phyloP scores from a whole-genome alignment of 2,329 filamentous ascomycete species.

The Meredithiella fracta region DNA sequence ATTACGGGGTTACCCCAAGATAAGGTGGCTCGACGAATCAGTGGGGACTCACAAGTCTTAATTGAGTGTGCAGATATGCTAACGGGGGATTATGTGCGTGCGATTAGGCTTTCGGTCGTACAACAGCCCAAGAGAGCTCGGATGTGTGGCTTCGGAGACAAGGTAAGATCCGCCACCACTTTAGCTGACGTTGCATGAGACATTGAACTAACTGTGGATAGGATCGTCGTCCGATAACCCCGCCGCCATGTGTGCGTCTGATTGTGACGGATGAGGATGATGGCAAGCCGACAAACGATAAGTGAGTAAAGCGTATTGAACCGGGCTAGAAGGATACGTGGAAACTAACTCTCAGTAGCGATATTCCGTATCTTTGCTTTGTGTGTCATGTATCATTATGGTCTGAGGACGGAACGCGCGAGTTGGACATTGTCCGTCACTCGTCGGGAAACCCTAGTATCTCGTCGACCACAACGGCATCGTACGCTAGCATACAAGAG shows the following conservation, averaged over 20 bases:
- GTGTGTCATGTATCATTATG: constrained; percentile 53
- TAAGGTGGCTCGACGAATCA: too few relatives aligned
- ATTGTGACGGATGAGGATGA: constrained; percentile 60
- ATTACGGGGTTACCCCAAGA: too few relatives aligned
- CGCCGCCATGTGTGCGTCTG: constrained; percentile 78
- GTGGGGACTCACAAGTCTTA: too few relatives aligned
- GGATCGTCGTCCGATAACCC: constrained; percentile 91
- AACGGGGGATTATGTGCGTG: too few relatives aligned
- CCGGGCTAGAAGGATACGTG: not conserved
- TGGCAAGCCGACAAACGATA: constrained; percentile 31
- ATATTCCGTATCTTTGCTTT: constrained; percentile 36
- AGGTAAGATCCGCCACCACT: constrained; percentile 37
- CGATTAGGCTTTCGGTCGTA: constrained; percentile 60
- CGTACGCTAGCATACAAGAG: constrained; percentile 18
- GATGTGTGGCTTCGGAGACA: constrained; percentile 98
- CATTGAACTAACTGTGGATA: constrained; percentile 22
- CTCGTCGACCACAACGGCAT: constrained; percentile 53
- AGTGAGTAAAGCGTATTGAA: not conserved
- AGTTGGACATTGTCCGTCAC: constrained; percentile 50
- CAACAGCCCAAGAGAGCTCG: constrained; percentile 87
- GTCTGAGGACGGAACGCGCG: constrained; percentile 46
- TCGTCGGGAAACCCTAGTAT: constrained; percentile 58
- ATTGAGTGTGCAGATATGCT: too few relatives aligned
- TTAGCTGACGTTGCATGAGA: constrained; percentile 1
- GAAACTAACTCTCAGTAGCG: constrained; percentile 26